Evolutionary conservation across 2,329 filamentous ascomycete species (phyloP).

Genomic region (Colletotrichum noveboracense): DNA sequence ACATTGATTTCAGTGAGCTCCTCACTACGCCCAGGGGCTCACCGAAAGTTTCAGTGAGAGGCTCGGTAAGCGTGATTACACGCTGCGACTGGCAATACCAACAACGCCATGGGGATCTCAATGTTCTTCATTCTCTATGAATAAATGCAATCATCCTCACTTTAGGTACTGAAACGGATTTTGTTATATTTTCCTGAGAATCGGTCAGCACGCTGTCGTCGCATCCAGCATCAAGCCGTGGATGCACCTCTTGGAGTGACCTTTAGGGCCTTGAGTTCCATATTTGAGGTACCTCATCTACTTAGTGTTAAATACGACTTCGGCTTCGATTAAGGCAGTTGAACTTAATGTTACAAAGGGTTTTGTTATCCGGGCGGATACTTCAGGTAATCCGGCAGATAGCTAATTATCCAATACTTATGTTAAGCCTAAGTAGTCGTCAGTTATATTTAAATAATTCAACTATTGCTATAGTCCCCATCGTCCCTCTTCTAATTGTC

Average conservation of each 20-base stretch:
- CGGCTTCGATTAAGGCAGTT: background rate
- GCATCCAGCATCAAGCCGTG: background rate
- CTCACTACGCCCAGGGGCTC: background rate
- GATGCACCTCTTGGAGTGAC: background rate
- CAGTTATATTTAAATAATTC: no score
- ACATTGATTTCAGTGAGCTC: background rate
- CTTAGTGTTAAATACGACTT: background rate
- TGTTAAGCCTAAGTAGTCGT: no score
- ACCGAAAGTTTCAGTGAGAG: background rate
- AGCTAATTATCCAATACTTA: rapidly evolving
- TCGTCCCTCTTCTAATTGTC: rapidly evolving
- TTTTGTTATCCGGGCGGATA: no score
- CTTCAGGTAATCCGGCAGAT: no score
- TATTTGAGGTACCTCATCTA: background rate
- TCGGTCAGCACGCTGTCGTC: rapidly evolving
- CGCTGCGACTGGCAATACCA: background rate
- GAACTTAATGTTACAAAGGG: no score
- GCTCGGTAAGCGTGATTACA: background rate
- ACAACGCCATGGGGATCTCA: rapidly evolving
- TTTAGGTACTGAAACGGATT: background rate
- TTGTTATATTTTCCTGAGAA: rapidly evolving
- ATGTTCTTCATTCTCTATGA: background rate
- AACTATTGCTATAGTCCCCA: no score
- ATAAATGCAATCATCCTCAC: background rate
- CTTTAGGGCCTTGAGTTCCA: background rate